Evolutionary conservation across 805 yeast genomes (phyloP).

Genomic region (Zygotorulaspora danielsina): DNA sequence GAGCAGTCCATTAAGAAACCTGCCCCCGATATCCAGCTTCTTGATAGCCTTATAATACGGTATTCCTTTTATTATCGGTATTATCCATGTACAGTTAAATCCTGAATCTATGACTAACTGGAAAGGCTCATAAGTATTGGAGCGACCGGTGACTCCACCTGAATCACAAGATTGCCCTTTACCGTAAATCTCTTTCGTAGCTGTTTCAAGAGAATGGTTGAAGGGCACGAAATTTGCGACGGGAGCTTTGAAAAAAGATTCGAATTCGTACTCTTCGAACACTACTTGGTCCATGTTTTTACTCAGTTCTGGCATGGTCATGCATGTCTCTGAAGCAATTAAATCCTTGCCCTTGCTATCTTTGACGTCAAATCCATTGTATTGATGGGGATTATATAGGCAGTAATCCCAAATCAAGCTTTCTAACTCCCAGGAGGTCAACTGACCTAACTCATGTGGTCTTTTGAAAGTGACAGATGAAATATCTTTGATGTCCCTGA

Average conservation of each 20-base stretch:
- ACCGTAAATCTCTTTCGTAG: conserved; percentile 19
- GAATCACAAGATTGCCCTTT: conserved; percentile 18
- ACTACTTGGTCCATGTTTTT: conserved; percentile 85
- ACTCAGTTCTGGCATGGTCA: conserved; percentile 75
- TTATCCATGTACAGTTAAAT: conserved; percentile 77
- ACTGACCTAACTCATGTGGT: conserved; percentile 85
- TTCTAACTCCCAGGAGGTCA: conserved; percentile 87
- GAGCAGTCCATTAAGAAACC: conserved; percentile 73
- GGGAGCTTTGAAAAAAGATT: conserved; percentile 61
- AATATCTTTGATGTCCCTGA: conserved; percentile 60
- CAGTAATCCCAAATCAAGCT: conserved; percentile 87
- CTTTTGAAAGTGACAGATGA: conserved; percentile 70
- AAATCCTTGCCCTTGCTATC: conserved; percentile 52
- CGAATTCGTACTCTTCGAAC: conserved; percentile 89
- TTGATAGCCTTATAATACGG: conserved; percentile 73
- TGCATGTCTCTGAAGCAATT: conserved; percentile 74
- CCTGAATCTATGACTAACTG: conserved; percentile 85
- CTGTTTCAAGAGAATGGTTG: conserved; percentile 33
- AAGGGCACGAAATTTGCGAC: conserved; percentile 62
- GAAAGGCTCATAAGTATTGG: conserved; percentile 48
- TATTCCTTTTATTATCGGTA: conserved; percentile 77
- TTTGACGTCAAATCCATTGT: conserved; percentile 41
- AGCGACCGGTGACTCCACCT: neutral
- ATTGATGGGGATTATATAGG: conserved; percentile 44
- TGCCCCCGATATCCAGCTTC: conserved; percentile 83